Conservation (phyloP, 1,284 basidiomycete genomes). For the Rhodotorula mucilaginosa region DNA sequence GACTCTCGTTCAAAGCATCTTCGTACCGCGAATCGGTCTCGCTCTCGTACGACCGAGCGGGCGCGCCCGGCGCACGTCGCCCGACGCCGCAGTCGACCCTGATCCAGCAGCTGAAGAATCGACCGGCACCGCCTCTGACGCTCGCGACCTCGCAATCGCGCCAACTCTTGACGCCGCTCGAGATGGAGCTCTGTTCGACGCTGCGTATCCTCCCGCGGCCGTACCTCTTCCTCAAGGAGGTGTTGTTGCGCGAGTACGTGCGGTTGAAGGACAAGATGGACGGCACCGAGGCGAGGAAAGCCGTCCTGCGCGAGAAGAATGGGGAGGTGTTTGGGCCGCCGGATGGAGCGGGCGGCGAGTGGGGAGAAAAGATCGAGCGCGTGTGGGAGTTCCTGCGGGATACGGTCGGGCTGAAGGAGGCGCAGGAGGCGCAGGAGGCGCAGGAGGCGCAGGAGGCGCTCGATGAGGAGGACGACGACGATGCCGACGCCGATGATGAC, state of each 20-base stretch:
- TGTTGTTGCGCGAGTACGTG: slow-evolving; percentile 83
- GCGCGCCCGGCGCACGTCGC: slow-evolving; percentile 1
- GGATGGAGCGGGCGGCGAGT: slow-evolving; percentile 16
- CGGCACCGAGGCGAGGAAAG: slow-evolving; percentile 12
- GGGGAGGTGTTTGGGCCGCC: slow-evolving; percentile 1
- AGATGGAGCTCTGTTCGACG: slow-evolving; percentile 81
- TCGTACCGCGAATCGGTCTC: slow-evolving; percentile 32
- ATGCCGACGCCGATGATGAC: neutral
- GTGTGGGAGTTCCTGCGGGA: slow-evolving; percentile 36
- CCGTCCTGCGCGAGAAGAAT: slow-evolving; percentile 3
- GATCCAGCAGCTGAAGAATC: slow-evolving; percentile 54
- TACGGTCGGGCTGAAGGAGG: slow-evolving; percentile 11
- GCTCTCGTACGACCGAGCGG: slow-evolving; percentile 13
- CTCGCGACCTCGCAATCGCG: slow-evolving; percentile 51
- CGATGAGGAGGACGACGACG: neutral
- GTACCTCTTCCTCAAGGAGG: slow-evolving; percentile 88
- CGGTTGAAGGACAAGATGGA: slow-evolving; percentile 64
- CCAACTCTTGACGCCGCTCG: slow-evolving; percentile 78
- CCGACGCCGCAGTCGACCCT: slow-evolving; percentile 6
- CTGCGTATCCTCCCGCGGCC: slow-evolving; percentile 86
- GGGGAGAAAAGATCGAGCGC: slow-evolving; percentile 38
- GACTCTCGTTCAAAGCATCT: slow-evolving; percentile 51
- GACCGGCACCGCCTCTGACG: slow-evolving; percentile 34
- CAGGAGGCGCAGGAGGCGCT: neutral
- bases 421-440: neutral